These are phyloP conservation scores for Leucaena leucocephala DNA, from an alignment of 306 rosid species.

Conservation along the genomic window DNA sequence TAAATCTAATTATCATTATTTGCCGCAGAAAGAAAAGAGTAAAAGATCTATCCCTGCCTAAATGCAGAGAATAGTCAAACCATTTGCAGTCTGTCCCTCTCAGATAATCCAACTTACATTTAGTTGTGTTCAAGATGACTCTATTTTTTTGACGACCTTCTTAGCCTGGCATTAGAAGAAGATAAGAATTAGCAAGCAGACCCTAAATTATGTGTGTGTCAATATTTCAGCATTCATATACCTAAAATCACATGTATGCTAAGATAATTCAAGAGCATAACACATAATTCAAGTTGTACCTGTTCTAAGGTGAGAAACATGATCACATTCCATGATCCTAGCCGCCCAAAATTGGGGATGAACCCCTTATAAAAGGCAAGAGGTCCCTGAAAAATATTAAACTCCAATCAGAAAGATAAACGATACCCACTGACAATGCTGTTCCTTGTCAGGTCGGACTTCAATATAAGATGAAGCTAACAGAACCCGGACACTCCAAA, in stretches of 20 bases:
- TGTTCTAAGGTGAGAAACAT: constrained; percentile 97
- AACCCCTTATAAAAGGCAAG: constrained; percentile 93
- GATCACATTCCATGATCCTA: constrained; percentile 98
- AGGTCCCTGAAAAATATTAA: constrained; percentile 77
- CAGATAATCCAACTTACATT: neutral
- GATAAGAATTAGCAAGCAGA: constrained; percentile 27
- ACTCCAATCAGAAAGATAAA: constrained; percentile 27
- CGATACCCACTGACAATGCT: neutral
- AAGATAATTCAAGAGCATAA: neutral
- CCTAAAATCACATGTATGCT: neutral
- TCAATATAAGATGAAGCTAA: neutral
- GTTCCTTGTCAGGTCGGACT: neutral
- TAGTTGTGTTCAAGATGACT: constrained; percentile 59
- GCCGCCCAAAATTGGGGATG: constrained; percentile 88
- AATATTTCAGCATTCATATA: constrained; percentile 4
- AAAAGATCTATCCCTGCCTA: constrained; percentile 25
- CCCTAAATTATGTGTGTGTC: neutral
- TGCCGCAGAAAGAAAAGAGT: neutral
- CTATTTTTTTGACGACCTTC: constrained; percentile 61
- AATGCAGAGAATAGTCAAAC: constrained; percentile 24
- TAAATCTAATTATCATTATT: neutral
- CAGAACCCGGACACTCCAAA: neutral
- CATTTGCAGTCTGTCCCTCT: constrained; percentile 20
- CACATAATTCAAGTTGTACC: constrained; percentile 51
- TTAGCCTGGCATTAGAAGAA: constrained; percentile 56